Evolutionary conservation across 495 filamentous ascomycete species (phyloP).

Genomic region (Penicillium macrosclerotiorum): DNA sequence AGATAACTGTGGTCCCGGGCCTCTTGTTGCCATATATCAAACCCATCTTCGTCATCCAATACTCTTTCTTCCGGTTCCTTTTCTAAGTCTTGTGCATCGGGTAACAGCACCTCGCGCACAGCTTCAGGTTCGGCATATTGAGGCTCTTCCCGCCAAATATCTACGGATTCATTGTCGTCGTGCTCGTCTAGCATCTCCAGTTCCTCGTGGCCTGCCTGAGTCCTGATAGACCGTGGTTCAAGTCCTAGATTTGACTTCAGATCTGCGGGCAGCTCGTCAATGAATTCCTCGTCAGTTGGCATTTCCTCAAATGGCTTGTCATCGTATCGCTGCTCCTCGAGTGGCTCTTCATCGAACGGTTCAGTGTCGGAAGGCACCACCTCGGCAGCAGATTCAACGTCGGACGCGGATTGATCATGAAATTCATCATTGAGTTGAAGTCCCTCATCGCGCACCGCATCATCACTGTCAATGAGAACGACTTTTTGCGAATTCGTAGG

Average conservation of each 20-base stretch:
- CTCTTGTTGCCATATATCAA: conserved; percentile 47
- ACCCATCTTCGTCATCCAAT: conserved; percentile 29
- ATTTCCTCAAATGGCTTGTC: not conserved
- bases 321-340: not conserved
- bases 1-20: conserved; percentile 35
- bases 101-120: not conserved
- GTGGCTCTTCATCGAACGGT: not conserved
- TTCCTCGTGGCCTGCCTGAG: not conserved
- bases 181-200: conserved; percentile 1
- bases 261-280: not conserved
- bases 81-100: not conserved
- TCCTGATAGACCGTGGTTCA: not conserved
- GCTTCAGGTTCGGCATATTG: not conserved
- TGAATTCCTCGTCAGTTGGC: not conserved
- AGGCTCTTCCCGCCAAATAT: conserved; percentile 15
- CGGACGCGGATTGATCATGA: conserved; percentile 11
- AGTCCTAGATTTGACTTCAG: not conserved
- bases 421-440: conserved; percentile 2
- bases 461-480: conserved; percentile 52
- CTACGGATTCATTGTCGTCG: conserved; percentile 15
- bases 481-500: conserved; percentile 43
- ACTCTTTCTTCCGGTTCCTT: conserved; percentile 6
- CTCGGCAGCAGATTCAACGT: conserved; percentile 19
- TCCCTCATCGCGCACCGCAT: conserved; percentile 15
- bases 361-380: conserved; percentile 8